phyloP scores from a whole-genome alignment of 2,329 filamentous ascomycete genomes.

The Xylaria sp. region DNA sequence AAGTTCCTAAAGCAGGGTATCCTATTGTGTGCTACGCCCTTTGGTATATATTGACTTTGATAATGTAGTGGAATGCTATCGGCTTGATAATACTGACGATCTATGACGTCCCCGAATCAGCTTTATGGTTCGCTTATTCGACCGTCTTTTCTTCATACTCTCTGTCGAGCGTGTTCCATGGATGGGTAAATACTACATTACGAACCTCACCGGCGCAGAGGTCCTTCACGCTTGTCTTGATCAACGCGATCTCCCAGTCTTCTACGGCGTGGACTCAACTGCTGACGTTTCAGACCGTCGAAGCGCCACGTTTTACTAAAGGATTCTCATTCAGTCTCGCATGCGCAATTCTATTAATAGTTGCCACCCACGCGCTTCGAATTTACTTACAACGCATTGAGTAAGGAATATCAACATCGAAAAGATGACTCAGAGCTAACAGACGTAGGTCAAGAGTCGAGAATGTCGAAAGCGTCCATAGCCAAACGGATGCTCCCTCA shows the following conservation, averaged over 20 bases:
- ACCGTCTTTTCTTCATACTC: constrained; percentile 53
- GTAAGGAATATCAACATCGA: neutral
- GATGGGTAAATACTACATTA: constrained; percentile 57
- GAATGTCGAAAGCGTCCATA: neutral
- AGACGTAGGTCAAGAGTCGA: neutral
- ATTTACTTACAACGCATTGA: neutral
- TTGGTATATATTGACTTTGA: too few species aligned
- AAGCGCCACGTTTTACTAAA: constrained; percentile 47
- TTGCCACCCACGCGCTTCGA: constrained; percentile 12
- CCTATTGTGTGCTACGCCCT: too few species aligned
- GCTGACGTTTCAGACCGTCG: constrained; percentile 51
- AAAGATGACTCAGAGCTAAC: neutral
- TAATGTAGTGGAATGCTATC: constrained; percentile 57
- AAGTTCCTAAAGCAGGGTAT: too few species aligned
- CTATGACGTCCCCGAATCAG: constrained; percentile 58
- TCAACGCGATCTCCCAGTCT: constrained; percentile 57
- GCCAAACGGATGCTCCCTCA: neutral
- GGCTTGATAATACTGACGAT: constrained; percentile 56
- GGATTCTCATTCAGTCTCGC: constrained; percentile 44
- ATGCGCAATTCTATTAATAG: constrained; percentile 38
- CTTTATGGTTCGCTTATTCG: constrained; percentile 56
- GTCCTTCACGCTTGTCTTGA: constrained; percentile 52
- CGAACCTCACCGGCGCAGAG: constrained; percentile 50
- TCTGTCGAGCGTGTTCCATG: constrained; percentile 58
- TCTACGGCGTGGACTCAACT: constrained; percentile 60